Evolutionary conservation across 1,139 yeast species (phyloP), one percentile per base, ranked within the genome.

Genomic region (Lodderomyces theae): DNA sequence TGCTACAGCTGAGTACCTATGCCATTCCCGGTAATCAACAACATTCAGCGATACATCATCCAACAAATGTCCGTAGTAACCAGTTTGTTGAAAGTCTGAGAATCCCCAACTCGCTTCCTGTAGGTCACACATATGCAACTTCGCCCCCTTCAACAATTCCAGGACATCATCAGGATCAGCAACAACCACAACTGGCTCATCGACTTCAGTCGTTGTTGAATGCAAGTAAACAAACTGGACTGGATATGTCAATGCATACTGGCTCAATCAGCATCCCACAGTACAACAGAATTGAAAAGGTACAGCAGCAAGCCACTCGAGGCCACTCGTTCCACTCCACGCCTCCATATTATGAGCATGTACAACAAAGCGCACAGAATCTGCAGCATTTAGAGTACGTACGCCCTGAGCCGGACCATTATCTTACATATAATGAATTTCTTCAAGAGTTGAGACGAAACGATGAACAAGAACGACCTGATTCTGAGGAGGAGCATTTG

Each of bases 401-500:
- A 4, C 49, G 48, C 8, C 51, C 54, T 10, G 69, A 64, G 40
- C 72, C 76, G 2, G 77, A 71, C 43, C 74, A 69, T 48, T 71
- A 71, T 46, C 69, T 70, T 74, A 57, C 74, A 10, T 72, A 72
- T 48, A 56, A 56, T 19, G 77, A 72, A 46, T 72, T 66, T 45
- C 62, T 69, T 40, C 56, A 57, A n/a, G 58, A 62, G 39, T 57
- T 70, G 40, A 54, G 61, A 11, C 30, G 46, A 10, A 60, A 60
- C 37, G 66, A 64, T 36, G 42, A 38, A 15, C 40, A 39, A 34
- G 41, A 42, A 23, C 31, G 18, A 7, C 54, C 53, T 42, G 53
- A 52, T 15, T 39, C 47, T 4, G 45, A 51, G 24, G 76, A 76
- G 40, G 79, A 74, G 34, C 90, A 82, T 52, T 69, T 86, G 45